phyloP scores from a whole-genome alignment of 768 basidiomycete genomes.

The Inosperma sp. region DNA sequence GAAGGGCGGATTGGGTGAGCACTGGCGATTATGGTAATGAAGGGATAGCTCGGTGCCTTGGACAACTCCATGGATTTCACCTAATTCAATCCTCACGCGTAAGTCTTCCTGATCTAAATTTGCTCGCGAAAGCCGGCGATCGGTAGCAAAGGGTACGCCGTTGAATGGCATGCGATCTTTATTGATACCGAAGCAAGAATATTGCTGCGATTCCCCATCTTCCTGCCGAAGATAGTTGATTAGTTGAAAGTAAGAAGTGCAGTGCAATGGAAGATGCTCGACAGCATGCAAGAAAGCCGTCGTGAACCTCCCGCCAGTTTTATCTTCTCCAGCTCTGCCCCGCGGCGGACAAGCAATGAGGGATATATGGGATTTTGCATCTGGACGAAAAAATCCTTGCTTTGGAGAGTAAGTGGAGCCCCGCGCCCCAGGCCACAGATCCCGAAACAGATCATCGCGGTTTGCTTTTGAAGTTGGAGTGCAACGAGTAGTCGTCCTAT shows the following conservation, averaged over 20 bases:
- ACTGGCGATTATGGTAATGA: slow-evolving; percentile 57
- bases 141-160: slow-evolving; percentile 50
- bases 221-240: slow-evolving; percentile 38
- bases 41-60: slow-evolving; percentile 59
- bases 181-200: slow-evolving; percentile 47
- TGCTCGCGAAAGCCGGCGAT: slow-evolving; percentile 45
- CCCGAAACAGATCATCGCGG: slow-evolving; percentile 49
- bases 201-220: slow-evolving; percentile 42
- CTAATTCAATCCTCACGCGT: slow-evolving; percentile 48
- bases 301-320: slow-evolving; percentile 62
- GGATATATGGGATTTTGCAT: slow-evolving; percentile 43
- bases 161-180: slow-evolving; percentile 51
- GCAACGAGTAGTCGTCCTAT: slow-evolving; percentile 51
- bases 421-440: slow-evolving; percentile 51
- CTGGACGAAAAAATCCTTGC: slow-evolving; percentile 42
- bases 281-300: slow-evolving; percentile 46
- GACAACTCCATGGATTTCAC: slow-evolving; percentile 59
- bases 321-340: slow-evolving; percentile 55
- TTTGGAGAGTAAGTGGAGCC: slow-evolving; percentile 33
- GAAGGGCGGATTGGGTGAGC: slow-evolving; percentile 51
- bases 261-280: slow-evolving; percentile 46
- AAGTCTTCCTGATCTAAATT: slow-evolving; percentile 33
- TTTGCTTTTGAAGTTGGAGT: slow-evolving; percentile 54
- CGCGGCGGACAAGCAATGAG: slow-evolving; percentile 55
- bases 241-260: slow-evolving; percentile 47